Evolutionary conservation across 140 eudicot genomes (phyloP), one percentile per base, ranked within the genome.

Genomic region (Artemisia princeps): DNA sequence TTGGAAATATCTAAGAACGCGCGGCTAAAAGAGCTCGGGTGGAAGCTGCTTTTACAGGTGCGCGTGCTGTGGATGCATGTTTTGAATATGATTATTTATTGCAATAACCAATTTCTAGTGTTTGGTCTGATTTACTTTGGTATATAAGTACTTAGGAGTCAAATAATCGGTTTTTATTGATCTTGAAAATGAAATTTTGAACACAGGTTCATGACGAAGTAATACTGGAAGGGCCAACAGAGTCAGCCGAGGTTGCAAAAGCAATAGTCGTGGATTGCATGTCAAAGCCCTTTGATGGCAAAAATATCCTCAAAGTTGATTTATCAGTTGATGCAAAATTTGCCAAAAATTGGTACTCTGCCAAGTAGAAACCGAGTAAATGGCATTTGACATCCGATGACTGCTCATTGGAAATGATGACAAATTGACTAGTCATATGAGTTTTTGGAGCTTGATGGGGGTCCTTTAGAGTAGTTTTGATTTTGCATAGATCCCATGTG

Each of bases 121-220:
- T 26, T 26, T 26, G 33, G 33, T 26, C 5, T 3, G 4, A 26
- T 26, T 5, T 26, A 26, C 33, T 26, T 26, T 26, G 3, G 33
- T 26, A 3, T 26, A 26, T 26, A 6, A 26, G 19, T 17, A 26
- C 1, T 26, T 26, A 26, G 0, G 33, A 26, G 37, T 9, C 11
- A 15, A 58, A 0, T 19, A 5, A 28, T 14, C 30, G 0, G 8
- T 52, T 37, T 68, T 3, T 8, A 17, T 54, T 20, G 10, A 55
- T 42, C 44, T 37, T 37, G 44, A 30, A 30, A 30, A 37, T 37
- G 0, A 37, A 37, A 42, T 44, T 54, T 24, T 70, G 72, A 66
- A 55, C 64, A 62, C 94, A 92, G 98, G 95, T 94, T 59, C 99
- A 94, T 51, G 99, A 94, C 65, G 99, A 94, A 81, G 96, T 94